phyloP scores from a whole-genome alignment of 2,329 filamentous ascomycete genomes.

The Pyricularia sp. region DNA sequence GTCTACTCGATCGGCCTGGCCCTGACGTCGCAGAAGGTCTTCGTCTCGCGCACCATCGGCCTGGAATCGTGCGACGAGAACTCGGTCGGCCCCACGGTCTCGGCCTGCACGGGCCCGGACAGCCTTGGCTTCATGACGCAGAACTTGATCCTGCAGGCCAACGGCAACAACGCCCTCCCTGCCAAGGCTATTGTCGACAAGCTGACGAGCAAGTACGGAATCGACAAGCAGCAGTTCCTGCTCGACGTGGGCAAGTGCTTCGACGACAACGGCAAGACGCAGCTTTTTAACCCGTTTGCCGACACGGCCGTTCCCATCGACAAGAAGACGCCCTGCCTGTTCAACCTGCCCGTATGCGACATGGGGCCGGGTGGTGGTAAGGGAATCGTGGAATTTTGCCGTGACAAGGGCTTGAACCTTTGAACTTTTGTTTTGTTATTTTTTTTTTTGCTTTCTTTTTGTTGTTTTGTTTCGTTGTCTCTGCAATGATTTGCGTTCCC shows the following conservation, averaged over 20 bases:
- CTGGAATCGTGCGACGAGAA: background rate
- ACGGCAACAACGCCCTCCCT: too few species aligned
- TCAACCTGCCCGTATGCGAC: background rate
- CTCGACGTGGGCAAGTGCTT: constrained; percentile 7
- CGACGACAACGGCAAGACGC: constrained; percentile 6
- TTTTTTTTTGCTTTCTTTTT: too few species aligned
- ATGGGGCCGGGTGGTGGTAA: too few species aligned
- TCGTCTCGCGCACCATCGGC: background rate
- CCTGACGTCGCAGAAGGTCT: background rate
- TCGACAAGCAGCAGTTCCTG: constrained; percentile 6
- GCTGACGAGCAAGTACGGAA: constrained; percentile 5
- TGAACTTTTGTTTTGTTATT: too few species aligned
- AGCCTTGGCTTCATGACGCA: too few species aligned
- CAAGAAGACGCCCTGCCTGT: background rate
- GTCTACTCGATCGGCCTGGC: background rate
- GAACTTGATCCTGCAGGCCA: too few species aligned
- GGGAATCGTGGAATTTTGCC: too few species aligned
- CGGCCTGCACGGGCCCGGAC: background rate
- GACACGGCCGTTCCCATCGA: background rate
- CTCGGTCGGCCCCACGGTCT: too few species aligned
- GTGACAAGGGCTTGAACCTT: too few species aligned
- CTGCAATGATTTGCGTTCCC: too few species aligned
- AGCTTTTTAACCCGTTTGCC: constrained; percentile 6
- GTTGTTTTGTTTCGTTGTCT: too few species aligned
- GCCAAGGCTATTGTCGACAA: background rate